These are phyloP conservation scores for Solanum gracilifrons DNA, from an alignment of 257 asterid species.

Conservation along the genomic window DNA sequence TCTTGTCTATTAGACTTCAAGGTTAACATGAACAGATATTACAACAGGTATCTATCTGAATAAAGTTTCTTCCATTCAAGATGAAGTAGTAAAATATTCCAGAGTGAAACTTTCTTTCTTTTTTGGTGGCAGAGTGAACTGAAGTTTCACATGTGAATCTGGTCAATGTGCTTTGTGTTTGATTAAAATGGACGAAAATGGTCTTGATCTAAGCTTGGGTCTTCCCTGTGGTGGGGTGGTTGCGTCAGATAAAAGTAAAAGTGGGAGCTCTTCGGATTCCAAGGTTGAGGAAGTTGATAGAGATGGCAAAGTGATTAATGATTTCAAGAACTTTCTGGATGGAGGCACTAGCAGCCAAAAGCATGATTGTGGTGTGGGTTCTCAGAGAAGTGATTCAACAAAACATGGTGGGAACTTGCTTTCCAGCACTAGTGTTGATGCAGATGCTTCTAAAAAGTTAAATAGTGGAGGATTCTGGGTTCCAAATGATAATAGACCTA, in stretches of 20 bases:
- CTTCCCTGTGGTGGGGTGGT: conserved; percentile 64
- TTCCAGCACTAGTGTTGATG: conserved; percentile 27
- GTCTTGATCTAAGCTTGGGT: conserved; percentile 75
- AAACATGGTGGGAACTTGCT: conserved; percentile 51
- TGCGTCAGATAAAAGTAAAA: conserved; percentile 45
- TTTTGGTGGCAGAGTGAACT: not conserved
- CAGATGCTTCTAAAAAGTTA: conserved; percentile 50
- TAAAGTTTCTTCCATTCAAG: not conserved
- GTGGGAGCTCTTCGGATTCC: conserved; percentile 49
- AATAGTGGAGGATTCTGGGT: conserved; percentile 55
- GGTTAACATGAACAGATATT: not conserved
- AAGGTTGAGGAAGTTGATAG: conserved; percentile 62
- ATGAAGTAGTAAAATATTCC: not conserved
- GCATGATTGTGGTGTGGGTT: conserved; percentile 19
- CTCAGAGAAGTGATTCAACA: conserved; percentile 22
- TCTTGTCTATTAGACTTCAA: not conserved
- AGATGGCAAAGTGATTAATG: conserved; percentile 69
- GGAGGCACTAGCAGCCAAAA: conserved; percentile 52
- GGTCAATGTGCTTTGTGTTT: not conserved
- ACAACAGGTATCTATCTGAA: not conserved
- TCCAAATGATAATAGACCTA: conserved; percentile 37
- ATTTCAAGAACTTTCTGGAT: conserved; percentile 86
- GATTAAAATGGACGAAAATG: conserved; percentile 68
- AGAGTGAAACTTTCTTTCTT: not conserved
- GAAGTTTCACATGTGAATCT: not conserved